phyloP scores from a whole-genome alignment of 768 basidiomycete species.

The Hygrophorus russula region DNA sequence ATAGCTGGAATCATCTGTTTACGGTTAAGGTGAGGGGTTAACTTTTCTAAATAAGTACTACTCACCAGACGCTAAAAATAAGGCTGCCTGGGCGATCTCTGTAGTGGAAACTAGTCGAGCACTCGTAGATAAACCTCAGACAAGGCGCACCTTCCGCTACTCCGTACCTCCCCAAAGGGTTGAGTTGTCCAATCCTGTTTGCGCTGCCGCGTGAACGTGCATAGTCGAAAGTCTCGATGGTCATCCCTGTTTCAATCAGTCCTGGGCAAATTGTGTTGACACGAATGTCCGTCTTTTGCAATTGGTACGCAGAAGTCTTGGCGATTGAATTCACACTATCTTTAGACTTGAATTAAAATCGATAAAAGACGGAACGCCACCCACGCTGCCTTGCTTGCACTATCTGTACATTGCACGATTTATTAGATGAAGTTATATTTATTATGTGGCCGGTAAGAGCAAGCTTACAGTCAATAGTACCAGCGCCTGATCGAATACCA shows the following conservation, averaged over 20 bases:
- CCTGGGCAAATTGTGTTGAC: constrained; percentile 89
- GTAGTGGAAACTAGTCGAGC: constrained; percentile 9
- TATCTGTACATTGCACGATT: constrained; percentile 37
- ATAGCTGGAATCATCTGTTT: constrained; percentile 77
- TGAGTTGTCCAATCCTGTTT: constrained; percentile 73
- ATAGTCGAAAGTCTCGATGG: constrained; percentile 58
- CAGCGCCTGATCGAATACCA: constrained; percentile 74
- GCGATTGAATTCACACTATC: constrained; percentile 80
- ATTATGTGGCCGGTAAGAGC: constrained; percentile 12
- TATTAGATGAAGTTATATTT: not conserved
- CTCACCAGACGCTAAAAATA: constrained; percentile 84
- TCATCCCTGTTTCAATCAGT: constrained; percentile 92
- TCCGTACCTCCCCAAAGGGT: constrained; percentile 76
- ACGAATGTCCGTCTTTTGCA: constrained; percentile 73
- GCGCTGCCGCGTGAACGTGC: constrained; percentile 68
- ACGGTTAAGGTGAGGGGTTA: not conserved
- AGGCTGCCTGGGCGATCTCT: constrained; percentile 81
- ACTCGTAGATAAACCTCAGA: constrained; percentile 4
- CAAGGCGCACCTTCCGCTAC: constrained; percentile 54
- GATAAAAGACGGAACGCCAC: constrained; percentile 14
- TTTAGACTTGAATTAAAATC: constrained; percentile 2
- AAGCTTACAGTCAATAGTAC: constrained; percentile 65
- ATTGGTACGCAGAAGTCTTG: constrained; percentile 69
- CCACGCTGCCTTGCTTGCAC: constrained; percentile 89
- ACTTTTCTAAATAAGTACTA: constrained; percentile 3